A percentile compares a stretch with the other conserved stretches of the same genome.
Evolutionary conservation across 176 grass and related monocot species (phyloP).

Genomic region (Chrysopogon serrulatus): DNA sequence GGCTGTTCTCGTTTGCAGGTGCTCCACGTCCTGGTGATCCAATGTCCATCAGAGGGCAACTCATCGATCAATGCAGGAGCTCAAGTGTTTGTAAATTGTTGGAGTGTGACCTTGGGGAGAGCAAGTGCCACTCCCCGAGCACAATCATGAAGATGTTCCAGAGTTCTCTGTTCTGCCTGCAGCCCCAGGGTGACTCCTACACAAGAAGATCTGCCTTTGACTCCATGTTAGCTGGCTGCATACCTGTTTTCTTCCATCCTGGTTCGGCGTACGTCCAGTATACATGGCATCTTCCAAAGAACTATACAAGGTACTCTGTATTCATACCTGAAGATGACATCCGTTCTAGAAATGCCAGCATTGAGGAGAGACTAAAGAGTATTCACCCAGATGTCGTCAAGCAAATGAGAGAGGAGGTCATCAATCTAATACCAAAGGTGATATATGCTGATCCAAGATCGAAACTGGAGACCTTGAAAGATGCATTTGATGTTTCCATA

Average conservation of each 20-base stretch:
- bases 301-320: constrained; percentile 86
- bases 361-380: constrained; percentile 66
- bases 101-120: constrained; percentile 93
- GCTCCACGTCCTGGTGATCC: constrained; percentile 89
- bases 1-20: constrained; percentile 89
- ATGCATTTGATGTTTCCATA: constrained; percentile 88
- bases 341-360: constrained; percentile 49
- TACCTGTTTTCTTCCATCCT: constrained; percentile 98
- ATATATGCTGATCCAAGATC: constrained; percentile 93
- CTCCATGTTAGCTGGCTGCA: constrained; percentile 89
- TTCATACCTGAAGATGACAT: constrained; percentile 85
- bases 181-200: constrained; percentile 94
- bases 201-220: constrained; percentile 95
- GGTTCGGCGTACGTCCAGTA: constrained; percentile 92
- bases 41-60: constrained; percentile 74
- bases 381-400: constrained; percentile 53
- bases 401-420: constrained; percentile 88
- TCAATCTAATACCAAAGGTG: constrained; percentile 80
- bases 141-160: constrained; percentile 98
- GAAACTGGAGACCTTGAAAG: constrained; percentile 82
- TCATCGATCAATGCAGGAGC: constrained; percentile 82
- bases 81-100: constrained; percentile 74
- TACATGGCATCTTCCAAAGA: constrained; percentile 94
- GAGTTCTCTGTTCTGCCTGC: constrained; percentile 88
- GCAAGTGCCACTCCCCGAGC: constrained; percentile 92